These are phyloP conservation scores for Pythium dissotocum DNA, from an alignment of 352 stramenopile species.

Conservation along the genomic window DNA sequence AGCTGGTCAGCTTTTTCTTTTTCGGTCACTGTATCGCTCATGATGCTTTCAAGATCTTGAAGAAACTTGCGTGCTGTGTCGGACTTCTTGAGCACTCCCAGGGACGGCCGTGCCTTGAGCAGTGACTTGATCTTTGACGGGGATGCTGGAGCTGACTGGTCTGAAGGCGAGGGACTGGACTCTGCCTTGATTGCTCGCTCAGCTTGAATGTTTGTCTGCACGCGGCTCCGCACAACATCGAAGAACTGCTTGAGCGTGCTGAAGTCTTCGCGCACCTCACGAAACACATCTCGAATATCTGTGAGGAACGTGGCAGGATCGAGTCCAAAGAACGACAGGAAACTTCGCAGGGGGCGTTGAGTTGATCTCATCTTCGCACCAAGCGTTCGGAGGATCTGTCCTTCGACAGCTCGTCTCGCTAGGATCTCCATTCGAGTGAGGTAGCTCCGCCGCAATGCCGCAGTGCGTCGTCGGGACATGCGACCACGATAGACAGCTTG, in stretches of 20 bases:
- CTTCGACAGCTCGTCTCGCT: slow-evolving; percentile 56
- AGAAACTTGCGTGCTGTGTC: slow-evolving; percentile 60
- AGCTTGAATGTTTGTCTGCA: slow-evolving; percentile 32
- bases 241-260: slow-evolving; percentile 64
- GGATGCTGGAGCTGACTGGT: background rate
- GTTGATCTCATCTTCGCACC: slow-evolving; percentile 58
- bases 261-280: slow-evolving; percentile 75
- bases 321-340: slow-evolving; percentile 76
- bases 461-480: slow-evolving; percentile 61
- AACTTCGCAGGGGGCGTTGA: slow-evolving; percentile 59
- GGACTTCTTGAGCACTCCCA: slow-evolving; percentile 38
- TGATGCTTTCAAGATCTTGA: slow-evolving; percentile 58
- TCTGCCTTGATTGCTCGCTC: background rate
- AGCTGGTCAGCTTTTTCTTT: slow-evolving; percentile 39
- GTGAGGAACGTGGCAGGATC: slow-evolving; percentile 76
- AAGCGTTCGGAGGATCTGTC: slow-evolving; percentile 54
- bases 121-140: slow-evolving; percentile 17
- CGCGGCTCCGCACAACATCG: slow-evolving; percentile 52
- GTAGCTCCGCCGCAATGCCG: slow-evolving; percentile 69
- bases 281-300: slow-evolving; percentile 59
- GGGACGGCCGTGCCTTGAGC: slow-evolving; percentile 14
- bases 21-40: slow-evolving; percentile 40
- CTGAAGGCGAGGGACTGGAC: background rate
- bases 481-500: slow-evolving; percentile 75
- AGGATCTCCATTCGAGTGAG: slow-evolving; percentile 80